Percentiles rank a stretch among this genome's conserved stretches.
phyloP scores from a whole-genome alignment of 257 asterid genomes.

The Lithospermum erythrorhizon region DNA sequence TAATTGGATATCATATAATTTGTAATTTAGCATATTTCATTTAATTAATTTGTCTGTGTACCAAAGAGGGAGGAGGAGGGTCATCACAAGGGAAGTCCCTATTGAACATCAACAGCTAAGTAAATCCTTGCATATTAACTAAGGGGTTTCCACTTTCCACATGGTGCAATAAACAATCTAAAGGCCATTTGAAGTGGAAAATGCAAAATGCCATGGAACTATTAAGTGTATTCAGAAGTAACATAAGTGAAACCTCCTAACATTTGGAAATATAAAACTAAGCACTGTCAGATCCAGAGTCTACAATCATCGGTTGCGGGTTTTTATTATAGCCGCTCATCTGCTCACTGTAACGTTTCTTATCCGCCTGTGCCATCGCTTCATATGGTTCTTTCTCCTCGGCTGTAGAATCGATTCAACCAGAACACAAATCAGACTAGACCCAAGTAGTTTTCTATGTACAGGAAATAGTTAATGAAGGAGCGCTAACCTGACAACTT shows the following conservation, averaged over 20 bases:
- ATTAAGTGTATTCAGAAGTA: too few species aligned
- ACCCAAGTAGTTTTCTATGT: not conserved
- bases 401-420: constrained; percentile 26
- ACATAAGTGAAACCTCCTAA: not conserved
- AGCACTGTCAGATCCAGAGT: constrained; percentile 42
- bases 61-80: too few species aligned
- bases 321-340: constrained; percentile 49
- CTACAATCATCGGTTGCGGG: constrained; percentile 32
- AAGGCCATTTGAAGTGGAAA: not conserved
- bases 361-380: constrained; percentile 76
- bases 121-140: too few species aligned
- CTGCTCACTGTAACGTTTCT: constrained; percentile 60
- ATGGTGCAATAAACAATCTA: too few species aligned
- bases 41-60: too few species aligned
- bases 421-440: not conserved
- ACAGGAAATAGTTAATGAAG: not conserved
- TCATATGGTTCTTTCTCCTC: constrained; percentile 84
- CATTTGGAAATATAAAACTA: constrained; percentile 13
- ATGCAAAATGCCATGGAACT: not conserved
- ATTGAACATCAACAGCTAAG: too few species aligned
- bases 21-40: too few species aligned
- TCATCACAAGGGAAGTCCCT: too few species aligned
- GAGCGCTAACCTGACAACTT: constrained; percentile 58
- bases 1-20: too few species aligned
- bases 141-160: too few species aligned